Evolutionary conservation across 352 stramenopile species (phyloP).

Genomic region (Pythium aquatile): DNA sequence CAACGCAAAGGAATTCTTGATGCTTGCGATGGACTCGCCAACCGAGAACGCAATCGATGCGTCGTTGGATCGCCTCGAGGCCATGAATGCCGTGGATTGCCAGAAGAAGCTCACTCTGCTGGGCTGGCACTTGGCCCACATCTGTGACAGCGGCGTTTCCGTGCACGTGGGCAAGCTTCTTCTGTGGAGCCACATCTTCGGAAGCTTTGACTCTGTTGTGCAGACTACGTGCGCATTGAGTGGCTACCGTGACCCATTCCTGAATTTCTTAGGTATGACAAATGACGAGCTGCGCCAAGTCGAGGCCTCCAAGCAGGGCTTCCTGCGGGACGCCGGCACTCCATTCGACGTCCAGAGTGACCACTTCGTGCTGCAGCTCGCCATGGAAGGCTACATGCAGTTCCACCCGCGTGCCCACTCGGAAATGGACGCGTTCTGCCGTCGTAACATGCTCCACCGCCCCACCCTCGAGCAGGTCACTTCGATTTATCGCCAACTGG

Average conservation of each 20-base stretch:
- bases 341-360: slow-evolving; percentile 55
- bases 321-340: slow-evolving; percentile 43
- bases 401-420: slow-evolving; percentile 34
- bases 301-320: slow-evolving; percentile 50
- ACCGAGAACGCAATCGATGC: slow-evolving; percentile 88
- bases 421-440: slow-evolving; percentile 57
- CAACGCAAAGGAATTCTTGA: slow-evolving; percentile 84
- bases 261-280: slow-evolving; percentile 70
- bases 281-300: slow-evolving; percentile 54
- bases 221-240: slow-evolving; percentile 70
- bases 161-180: slow-evolving; percentile 74
- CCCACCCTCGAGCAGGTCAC: slow-evolving; percentile 64
- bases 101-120: slow-evolving; percentile 50
- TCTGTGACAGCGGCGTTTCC: slow-evolving; percentile 62
- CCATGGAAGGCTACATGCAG: slow-evolving; percentile 57
- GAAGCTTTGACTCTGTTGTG: slow-evolving; percentile 59
- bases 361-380: slow-evolving; percentile 67
- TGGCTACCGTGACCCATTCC: slow-evolving; percentile 74
- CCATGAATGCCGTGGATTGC: slow-evolving; percentile 68
- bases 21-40: slow-evolving; percentile 92
- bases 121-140: slow-evolving; percentile 72
- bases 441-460: slow-evolving; percentile 58
- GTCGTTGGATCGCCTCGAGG: slow-evolving; percentile 84
- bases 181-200: slow-evolving; percentile 67
- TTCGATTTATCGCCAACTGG: slow-evolving; percentile 66